A percentile compares a stretch with the other conserved stretches of the same genome.
Conservation (phyloP, 768 basidiomycete species). For the Myochromella boudieri region DNA sequence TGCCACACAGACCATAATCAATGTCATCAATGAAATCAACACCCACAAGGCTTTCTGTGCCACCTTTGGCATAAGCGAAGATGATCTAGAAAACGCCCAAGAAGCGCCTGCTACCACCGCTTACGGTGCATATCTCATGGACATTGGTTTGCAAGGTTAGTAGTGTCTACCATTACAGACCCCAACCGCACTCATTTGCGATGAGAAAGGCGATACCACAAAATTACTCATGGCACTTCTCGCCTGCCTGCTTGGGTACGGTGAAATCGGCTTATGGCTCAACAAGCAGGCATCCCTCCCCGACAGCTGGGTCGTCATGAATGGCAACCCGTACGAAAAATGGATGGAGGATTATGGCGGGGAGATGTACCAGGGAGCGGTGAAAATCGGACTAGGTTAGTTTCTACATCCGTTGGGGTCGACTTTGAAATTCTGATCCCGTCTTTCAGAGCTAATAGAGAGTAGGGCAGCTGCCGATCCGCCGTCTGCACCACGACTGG, state of each 20-base stretch:
- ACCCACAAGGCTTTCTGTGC: slow-evolving; percentile 76
- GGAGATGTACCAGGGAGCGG: slow-evolving; percentile 67
- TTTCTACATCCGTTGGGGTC: not conserved
- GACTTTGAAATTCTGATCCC: not conserved
- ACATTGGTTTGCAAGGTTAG: slow-evolving; percentile 70
- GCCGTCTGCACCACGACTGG: slow-evolving; percentile 57
- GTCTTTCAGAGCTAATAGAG: slow-evolving; percentile 71
- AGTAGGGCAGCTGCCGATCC: slow-evolving; percentile 56
- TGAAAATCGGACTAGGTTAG: slow-evolving; percentile 72
- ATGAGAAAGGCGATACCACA: slow-evolving; percentile 57
- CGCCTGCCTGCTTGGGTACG: slow-evolving; percentile 88
- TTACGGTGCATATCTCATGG: slow-evolving; percentile 85
- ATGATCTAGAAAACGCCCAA: slow-evolving; percentile 58
- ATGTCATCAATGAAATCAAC: slow-evolving; percentile 65
- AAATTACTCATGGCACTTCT: slow-evolving; percentile 79
- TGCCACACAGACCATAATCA: slow-evolving; percentile 61
- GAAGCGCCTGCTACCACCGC: slow-evolving; percentile 78
- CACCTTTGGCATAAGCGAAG: slow-evolving; percentile 61
- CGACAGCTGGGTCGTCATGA: slow-evolving; percentile 56
- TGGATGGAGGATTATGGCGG: slow-evolving; percentile 86
- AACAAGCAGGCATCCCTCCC: slow-evolving; percentile 48
- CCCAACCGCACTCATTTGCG: not conserved
- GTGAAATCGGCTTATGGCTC: slow-evolving; percentile 88
- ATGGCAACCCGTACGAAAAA: slow-evolving; percentile 70
- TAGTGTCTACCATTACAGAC: not conserved